Conservation (phyloP, 768 basidiomycete species). For the Agrocybe praecox region DNA sequence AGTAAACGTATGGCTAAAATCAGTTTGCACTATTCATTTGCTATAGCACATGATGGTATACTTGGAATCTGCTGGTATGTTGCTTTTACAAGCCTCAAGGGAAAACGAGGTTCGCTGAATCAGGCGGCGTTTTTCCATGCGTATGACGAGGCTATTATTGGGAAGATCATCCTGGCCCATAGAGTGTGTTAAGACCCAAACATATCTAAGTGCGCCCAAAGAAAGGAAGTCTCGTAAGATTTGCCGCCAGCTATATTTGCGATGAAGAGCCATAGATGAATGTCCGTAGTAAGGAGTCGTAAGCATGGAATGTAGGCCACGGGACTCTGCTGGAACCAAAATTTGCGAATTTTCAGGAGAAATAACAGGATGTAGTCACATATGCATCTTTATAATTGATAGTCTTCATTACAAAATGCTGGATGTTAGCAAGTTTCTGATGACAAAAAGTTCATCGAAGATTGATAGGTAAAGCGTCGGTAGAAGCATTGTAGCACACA, state of each 20-base stretch:
- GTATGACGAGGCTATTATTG: slow-evolving; percentile 11
- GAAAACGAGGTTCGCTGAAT: slow-evolving; percentile 8
- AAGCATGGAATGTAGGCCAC: too few relatives aligned
- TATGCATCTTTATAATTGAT: too few relatives aligned
- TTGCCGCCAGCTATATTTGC: neutral
- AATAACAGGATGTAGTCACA: too few relatives aligned
- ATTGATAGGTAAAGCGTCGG: slow-evolving; percentile 10
- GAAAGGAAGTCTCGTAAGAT: neutral
- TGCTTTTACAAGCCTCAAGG: slow-evolving; percentile 3
- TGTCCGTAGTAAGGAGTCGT: too few relatives aligned
- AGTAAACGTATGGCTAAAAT: neutral
- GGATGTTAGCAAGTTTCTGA: neutral
- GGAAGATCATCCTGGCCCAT: slow-evolving; percentile 3
- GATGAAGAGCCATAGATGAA: neutral
- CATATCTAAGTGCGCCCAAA: neutral
- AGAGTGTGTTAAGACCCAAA: neutral
- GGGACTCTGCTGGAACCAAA: too few relatives aligned
- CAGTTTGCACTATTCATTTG: neutral
- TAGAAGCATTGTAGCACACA: slow-evolving; percentile 15
- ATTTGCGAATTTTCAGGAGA: too few relatives aligned
- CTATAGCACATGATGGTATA: slow-evolving; percentile 9
- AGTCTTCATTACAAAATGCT: neutral
- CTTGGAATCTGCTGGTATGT: neutral
- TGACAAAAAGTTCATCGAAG: neutral
- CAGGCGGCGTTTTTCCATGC: slow-evolving; percentile 19